phyloP scores from a whole-genome alignment of 371 early-diverging fungal genomes.

The Mucor racemosus region DNA sequence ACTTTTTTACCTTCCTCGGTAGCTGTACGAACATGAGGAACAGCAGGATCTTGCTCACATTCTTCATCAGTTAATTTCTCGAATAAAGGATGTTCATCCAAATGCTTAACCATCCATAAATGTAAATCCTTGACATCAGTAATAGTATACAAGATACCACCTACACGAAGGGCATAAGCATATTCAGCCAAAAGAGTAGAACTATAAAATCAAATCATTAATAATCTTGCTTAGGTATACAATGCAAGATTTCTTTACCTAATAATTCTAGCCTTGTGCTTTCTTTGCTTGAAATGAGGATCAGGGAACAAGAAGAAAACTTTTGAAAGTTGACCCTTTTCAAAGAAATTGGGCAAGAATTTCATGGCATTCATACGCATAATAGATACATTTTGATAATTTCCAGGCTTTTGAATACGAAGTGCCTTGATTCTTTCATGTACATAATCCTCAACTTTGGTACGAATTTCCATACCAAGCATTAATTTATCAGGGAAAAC shows the following conservation, averaged over 20 bases:
- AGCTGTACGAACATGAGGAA: constrained; percentile 79
- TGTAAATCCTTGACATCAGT: constrained; percentile 95
- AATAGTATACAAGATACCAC: constrained; percentile 95
- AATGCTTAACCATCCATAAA: constrained; percentile 95
- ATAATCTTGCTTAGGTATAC: too few species aligned
- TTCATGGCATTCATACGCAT: constrained; percentile 99
- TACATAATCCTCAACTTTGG: constrained; percentile 96
- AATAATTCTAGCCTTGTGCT: constrained; percentile 99
- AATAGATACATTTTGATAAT: constrained; percentile 94
- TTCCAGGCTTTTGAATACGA: constrained; percentile 78
- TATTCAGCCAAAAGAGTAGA: constrained; percentile 92
- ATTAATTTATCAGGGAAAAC: constrained; percentile 90
- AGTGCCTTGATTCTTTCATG: constrained; percentile 88
- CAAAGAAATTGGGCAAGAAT: constrained; percentile 98
- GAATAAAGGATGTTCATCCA: constrained; percentile 94
- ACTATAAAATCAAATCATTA: constrained; percentile 23
- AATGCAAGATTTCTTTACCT: constrained; percentile 53
- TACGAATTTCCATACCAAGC: constrained; percentile 99
- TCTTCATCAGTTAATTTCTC: constrained; percentile 87
- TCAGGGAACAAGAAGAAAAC: constrained; percentile 99
- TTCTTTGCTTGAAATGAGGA: constrained; percentile 99
- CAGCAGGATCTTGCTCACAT: constrained; percentile 83
- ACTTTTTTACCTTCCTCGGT: constrained; percentile 99
- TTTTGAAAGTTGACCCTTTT: constrained; percentile 92
- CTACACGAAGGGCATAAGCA: constrained; percentile 88